Evolutionary conservation across 495 filamentous ascomycete genomes (phyloP), one percentile per base, ranked within the genome.

Genomic region (Aeminium ludgeri): DNA sequence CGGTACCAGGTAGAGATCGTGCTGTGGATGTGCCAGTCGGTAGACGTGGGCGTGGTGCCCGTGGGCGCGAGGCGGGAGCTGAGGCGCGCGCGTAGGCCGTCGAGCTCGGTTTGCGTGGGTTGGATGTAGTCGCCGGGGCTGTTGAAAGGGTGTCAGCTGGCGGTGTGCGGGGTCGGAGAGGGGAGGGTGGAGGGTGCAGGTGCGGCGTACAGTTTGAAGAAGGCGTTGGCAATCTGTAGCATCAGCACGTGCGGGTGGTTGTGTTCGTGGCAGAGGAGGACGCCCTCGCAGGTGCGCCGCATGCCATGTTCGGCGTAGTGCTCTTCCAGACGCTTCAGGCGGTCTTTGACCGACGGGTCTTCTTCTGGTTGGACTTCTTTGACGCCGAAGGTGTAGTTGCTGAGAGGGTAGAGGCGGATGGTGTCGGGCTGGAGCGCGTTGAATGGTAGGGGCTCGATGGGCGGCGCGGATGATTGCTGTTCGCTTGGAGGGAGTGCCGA

Each of bases 311-410:
- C 64, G 8, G 75, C 69, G 62, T 95, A 97, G 62, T 97, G 86
- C 51, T 96, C 85, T 55, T 96, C 85, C 10, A 97, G 70, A 5
- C 89, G 73, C 61, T 86, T 84, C 36, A 97, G 72, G 3, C 89
- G 83, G 20, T 87, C 86, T 35, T 91, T 68, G 6, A 97, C 89
- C 2, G 83, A 92, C 2, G 86, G 86, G 56, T 97, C 89, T 60
- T 97, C 89, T 61, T 97, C 89, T 1, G 89, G 89, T 59, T 97
- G 89, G 8, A 77, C 87, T 64, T 95, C 89, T 62, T 97, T 97
- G 13, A 86, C 91, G 41, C 87, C 87, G 57, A 97, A 96, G 30
- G 87, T 95, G 68, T 97, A 96, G 66, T 95, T 96, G 49, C 84
- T 92, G 20, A 97, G 71, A 15, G 89, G 89, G 59, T 87, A 97